Base-by-base conservation (phyloP, 768 basidiomycete genomes). In the Paxillus ammoniavirescens region DNA sequence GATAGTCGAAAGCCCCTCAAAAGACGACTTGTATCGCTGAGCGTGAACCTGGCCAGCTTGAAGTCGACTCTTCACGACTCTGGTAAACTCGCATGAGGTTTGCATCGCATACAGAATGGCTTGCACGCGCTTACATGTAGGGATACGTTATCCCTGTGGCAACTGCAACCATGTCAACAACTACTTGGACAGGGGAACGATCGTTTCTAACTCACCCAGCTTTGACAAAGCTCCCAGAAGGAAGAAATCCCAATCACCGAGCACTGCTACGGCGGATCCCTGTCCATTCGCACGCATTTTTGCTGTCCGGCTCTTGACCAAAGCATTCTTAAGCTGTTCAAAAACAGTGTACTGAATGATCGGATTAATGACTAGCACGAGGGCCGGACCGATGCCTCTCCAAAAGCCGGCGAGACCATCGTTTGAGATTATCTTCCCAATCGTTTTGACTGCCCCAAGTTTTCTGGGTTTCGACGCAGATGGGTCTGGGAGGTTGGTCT, bases 211-310 rank as follows among this genome's bases (percentile, higher is more conserved):
- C 79, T 10, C 65, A 89, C 89, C 80, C 8, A 98, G 81, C 69
- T 99, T 98, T 10, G 93, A 91, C 38, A 96, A 66, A 1, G 97
- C 97, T 2, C 96, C 96, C n/a, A 98, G 82, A 55, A 94, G 62
- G 77, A 99, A 98, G 71, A 93, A 89, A 66, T 99, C 96, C 78
- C 84, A 81, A 63, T 97, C 93, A 8, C 83, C 79, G 36, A 98
- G 74, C 21, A 77, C 70, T 42, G 78, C 81, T 47, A 75, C 75
- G 40, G 72, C 74, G 37, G 70, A 66, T 52, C 72, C 69, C 42
- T 68, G 72, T 44, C 76, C 80, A 47, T 76, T 70, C 33, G 75
- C 77, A 47, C 79, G 76, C 60, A 84, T 67, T 60, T 73, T 80
- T 46, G 66, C 75, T 28, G 81, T 83, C 35, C 89, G 82, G 30